Conservation (phyloP, 352 stramenopile genomes). For the Pythium aphanidermatum region DNA sequence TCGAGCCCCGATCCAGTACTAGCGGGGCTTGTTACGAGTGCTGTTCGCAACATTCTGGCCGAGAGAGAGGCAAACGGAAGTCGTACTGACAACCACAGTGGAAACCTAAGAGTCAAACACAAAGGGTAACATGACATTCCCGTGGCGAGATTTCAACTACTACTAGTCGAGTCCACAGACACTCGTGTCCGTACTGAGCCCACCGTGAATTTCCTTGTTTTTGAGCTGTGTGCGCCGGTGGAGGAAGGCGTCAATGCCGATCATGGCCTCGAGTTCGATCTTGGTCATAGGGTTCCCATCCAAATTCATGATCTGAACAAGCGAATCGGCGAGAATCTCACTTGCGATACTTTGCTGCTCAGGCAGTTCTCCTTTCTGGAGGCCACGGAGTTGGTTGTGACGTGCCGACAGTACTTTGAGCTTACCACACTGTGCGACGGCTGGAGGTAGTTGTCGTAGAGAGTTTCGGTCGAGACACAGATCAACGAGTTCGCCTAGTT, state of each 20-base stretch:
- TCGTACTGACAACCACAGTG: conserved; percentile 21
- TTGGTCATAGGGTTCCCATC: conserved; percentile 80
- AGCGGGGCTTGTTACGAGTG: conserved; percentile 27
- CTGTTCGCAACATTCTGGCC: too few species aligned
- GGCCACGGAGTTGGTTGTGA: conserved; percentile 37
- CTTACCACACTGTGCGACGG: conserved; percentile 50
- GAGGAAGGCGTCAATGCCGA: conserved; percentile 71
- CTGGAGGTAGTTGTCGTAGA: conserved; percentile 33
- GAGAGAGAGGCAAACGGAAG: too few species aligned
- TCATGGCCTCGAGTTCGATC: conserved; percentile 68
- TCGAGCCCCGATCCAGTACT: conserved; percentile 30
- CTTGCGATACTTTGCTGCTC: conserved; percentile 42
- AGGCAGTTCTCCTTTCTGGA: conserved; percentile 5
- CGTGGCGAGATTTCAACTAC: too few species aligned
- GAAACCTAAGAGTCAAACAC: too few species aligned
- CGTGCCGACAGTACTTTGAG: conserved; percentile 71
- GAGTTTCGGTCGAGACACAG: conserved; percentile 63
- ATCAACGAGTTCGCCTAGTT: conserved; percentile 52
- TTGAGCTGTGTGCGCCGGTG: conserved; percentile 71
- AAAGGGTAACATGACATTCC: too few species aligned
- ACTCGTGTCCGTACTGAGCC: conserved; percentile 69
- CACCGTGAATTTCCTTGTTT: conserved; percentile 84
- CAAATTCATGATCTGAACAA: conserved; percentile 79
- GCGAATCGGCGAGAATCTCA: conserved; percentile 45
- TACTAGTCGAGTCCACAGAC: conserved; percentile 74